Base-by-base conservation (phyloP, 768 basidiomycete genomes). In the Phaeolepiota aurea region DNA sequence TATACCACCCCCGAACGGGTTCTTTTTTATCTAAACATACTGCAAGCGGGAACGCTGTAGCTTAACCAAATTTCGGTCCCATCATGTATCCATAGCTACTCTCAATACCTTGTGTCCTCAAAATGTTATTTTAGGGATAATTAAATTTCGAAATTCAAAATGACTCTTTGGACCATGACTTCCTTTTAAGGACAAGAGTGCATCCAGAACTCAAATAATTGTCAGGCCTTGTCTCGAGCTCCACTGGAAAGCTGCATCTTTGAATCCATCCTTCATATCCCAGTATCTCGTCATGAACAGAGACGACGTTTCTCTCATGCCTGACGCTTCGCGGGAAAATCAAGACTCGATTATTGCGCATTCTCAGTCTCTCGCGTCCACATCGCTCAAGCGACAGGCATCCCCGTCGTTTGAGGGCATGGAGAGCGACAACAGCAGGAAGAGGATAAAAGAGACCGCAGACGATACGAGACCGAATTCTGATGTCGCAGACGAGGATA, bases 341-440 rank as follows among this genome's bases (percentile, higher is more conserved):
- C 28, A 10, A 15, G 32, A 11, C 32, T 10, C 9, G 9, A 10
- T 30, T 3, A 28, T 11, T 19, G 23, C 20, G 5, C 22, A 23
- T 14, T 9, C 23, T 5, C 34, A 21, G 19, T 5, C 38, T 16
- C 33, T 37, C 28, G 45, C 48, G 15, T 28, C 37, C 13, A 47
- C 51, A n/a, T 49, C 53, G 16, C 52, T 64, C 40, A 87, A 87
- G 59, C 78, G 83, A 50, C 68, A 71, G 39, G 78, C 74, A 13
- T 80, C 82, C 16, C 61, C 72, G 7, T 72, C 76, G 43, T 79
- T 76, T 54, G 74, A 78, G 44, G 68, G 60, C 38, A 50, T 58
- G 23, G 68, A 67, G 44, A 64, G 54, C 34, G 68, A 72, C 44
- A 54, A 61, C 48, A 73, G 64, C 50, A 67, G 74, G 50, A 85